Evolutionary conservation across 1,139 yeast genomes (phyloP).

Genomic region (Scheffersomyces illinoinensis): DNA sequence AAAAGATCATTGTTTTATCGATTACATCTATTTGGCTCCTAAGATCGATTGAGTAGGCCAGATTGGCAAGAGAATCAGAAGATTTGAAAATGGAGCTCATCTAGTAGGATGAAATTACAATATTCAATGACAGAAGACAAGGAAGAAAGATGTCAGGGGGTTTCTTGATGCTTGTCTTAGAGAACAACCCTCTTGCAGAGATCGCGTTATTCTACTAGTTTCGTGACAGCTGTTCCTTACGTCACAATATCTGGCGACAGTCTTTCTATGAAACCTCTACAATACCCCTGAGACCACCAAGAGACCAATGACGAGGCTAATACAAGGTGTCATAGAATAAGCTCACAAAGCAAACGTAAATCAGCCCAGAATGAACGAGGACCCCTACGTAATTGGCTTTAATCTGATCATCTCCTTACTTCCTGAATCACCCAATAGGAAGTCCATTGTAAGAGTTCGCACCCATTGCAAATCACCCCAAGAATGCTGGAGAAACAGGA

Average conservation of each 20-base stretch:
- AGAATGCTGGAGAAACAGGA: not conserved
- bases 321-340: not conserved
- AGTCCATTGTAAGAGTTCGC: not conserved
- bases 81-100: not conserved
- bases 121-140: too few relatives aligned
- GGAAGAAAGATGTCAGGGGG: too few relatives aligned
- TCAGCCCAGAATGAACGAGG: not conserved
- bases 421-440: not conserved
- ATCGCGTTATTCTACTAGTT: too few relatives aligned
- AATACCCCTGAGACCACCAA: not conserved
- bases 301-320: not conserved
- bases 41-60: not conserved
- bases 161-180: too few relatives aligned
- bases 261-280: not conserved
- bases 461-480: not conserved
- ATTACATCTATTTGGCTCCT: not conserved
- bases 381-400: not conserved
- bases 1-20: not conserved
- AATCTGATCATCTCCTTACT: not conserved
- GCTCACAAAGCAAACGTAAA: not conserved
- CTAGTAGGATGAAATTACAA: not conserved
- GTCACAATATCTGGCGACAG: not conserved
- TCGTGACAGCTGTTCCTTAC: too few relatives aligned
- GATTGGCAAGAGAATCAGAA: not conserved
- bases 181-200: too few relatives aligned